A percentile compares a stretch with the other conserved stretches of the same genome.
phyloP scores from a whole-genome alignment of 495 filamentous ascomycete species.

The Xylaria grammica region DNA sequence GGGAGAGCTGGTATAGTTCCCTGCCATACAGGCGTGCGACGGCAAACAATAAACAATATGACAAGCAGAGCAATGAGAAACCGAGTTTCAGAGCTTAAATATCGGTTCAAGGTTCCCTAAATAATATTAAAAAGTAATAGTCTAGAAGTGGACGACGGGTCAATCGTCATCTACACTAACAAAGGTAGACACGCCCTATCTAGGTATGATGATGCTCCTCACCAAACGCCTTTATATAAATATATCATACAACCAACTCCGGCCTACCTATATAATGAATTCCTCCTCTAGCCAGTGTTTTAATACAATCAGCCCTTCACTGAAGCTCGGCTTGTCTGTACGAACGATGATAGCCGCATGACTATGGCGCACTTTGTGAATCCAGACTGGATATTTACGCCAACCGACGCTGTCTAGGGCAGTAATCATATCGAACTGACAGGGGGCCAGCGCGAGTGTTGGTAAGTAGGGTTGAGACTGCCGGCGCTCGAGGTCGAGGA shows the following conservation, averaged over 20 bases:
- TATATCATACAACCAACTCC: not conserved
- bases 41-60: too few relatives aligned
- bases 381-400: constrained; percentile 83
- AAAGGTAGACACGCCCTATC: not conserved
- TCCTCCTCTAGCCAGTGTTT: constrained; percentile 79
- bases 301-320: constrained; percentile 79
- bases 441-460: constrained; percentile 74
- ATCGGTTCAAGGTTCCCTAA: too few relatives aligned
- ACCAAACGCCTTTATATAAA: constrained; percentile 7
- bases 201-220: not conserved
- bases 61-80: too few relatives aligned
- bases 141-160: too few relatives aligned
- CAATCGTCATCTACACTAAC: too few relatives aligned
- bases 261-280: constrained; percentile 63
- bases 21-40: too few relatives aligned
- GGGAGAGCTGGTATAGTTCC: too few relatives aligned
- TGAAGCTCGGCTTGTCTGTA: constrained; percentile 62
- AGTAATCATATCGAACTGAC: constrained; percentile 83
- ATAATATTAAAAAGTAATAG: too few relatives aligned
- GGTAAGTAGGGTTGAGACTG: constrained; percentile 51
- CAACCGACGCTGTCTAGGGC: constrained; percentile 76
- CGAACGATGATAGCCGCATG: constrained; percentile 93
- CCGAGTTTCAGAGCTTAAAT: too few relatives aligned
- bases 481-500: constrained; percentile 44
- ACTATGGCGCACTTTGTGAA: constrained; percentile 77